Evolutionary conservation across 2,329 filamentous ascomycete species (phyloP).

Genomic region (Alternaria incomplexa): DNA sequence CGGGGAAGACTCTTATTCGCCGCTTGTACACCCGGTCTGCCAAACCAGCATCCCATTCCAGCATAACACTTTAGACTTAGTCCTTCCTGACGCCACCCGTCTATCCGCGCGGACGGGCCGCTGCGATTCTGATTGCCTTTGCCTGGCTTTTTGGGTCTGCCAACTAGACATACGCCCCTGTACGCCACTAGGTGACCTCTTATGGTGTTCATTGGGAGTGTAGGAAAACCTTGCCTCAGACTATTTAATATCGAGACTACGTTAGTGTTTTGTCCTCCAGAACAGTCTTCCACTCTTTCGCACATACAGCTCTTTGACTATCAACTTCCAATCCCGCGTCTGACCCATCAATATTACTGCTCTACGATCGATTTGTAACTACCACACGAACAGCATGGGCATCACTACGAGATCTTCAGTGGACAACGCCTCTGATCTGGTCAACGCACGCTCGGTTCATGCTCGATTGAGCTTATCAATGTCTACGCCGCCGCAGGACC

Average conservation of each 20-base stretch:
- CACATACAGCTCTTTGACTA: background rate
- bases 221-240: conserved; percentile 12
- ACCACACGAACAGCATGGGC: conserved; percentile 1
- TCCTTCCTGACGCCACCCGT: conserved; percentile 37
- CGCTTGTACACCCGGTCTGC: conserved; percentile 26
- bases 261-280: conserved; percentile 21
- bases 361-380: background rate
- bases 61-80: conserved; percentile 25
- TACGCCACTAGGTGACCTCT: conserved; percentile 17
- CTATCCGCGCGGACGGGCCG: conserved; percentile 46
- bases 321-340: background rate
- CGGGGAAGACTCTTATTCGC: conserved; percentile 21
- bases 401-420: background rate
- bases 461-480: background rate
- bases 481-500: conserved; percentile 17
- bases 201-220: background rate
- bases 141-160: conserved; percentile 30
- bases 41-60: conserved; percentile 36
- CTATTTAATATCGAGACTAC: conserved; percentile 40
- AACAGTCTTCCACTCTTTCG: background rate
- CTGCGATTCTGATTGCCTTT: conserved; percentile 40
- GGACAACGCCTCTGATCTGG: background rate
- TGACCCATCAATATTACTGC: background rate
- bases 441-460: background rate
- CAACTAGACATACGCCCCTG: conserved; percentile 30